A percentile compares a stretch with the other conserved stretches of the same genome.
Conservation (phyloP, 352 stramenopile species). For the Pelagophyceae sp. region DNA sequence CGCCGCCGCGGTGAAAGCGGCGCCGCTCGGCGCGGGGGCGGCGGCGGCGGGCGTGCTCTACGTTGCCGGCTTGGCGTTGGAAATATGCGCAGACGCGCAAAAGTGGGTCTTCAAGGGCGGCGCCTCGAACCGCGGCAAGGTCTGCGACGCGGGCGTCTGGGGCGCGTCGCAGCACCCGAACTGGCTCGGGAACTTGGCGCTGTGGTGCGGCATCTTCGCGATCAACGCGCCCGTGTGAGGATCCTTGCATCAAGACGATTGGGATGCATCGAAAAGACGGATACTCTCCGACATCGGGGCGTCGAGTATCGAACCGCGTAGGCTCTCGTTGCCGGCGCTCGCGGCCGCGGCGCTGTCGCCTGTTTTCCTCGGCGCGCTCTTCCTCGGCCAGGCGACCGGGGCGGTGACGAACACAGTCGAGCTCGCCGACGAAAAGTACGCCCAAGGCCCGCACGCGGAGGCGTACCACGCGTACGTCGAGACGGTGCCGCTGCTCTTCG, state of each 20-base stretch:
- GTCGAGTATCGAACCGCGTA: not conserved
- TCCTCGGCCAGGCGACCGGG: slow-evolving; percentile 42
- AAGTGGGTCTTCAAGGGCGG: slow-evolving; percentile 51
- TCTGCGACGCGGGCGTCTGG: slow-evolving; percentile 52
- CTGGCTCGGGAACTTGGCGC: slow-evolving; percentile 48
- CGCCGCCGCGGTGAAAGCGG: not conserved
- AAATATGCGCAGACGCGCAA: slow-evolving; percentile 48
- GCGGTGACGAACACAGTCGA: slow-evolving; percentile 33
- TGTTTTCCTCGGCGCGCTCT: slow-evolving; percentile 44
- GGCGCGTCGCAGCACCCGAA: slow-evolving; percentile 52
- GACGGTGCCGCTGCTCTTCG: slow-evolving; percentile 38
- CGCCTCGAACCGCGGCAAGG: slow-evolving; percentile 31
- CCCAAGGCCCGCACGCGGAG: slow-evolving; percentile 33
- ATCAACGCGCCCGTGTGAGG: slow-evolving; percentile 44
- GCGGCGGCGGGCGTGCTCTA: slow-evolving; percentile 27
- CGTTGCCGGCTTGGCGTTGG: slow-evolving; percentile 36
- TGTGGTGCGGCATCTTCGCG: slow-evolving; percentile 49
- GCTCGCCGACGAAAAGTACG: slow-evolving; percentile 41
- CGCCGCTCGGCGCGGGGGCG: not conserved
- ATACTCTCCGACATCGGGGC: slow-evolving; percentile 30
- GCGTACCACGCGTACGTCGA: slow-evolving; percentile 41
- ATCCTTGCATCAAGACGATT: no score
- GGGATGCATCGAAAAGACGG: no score
- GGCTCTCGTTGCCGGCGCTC: slow-evolving; percentile 29
- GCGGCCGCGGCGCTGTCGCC: slow-evolving; percentile 36